Evolutionary conservation across 2,329 filamentous ascomycete genomes (phyloP).

Genomic region (Neoscytalidium dimidiatum): DNA sequence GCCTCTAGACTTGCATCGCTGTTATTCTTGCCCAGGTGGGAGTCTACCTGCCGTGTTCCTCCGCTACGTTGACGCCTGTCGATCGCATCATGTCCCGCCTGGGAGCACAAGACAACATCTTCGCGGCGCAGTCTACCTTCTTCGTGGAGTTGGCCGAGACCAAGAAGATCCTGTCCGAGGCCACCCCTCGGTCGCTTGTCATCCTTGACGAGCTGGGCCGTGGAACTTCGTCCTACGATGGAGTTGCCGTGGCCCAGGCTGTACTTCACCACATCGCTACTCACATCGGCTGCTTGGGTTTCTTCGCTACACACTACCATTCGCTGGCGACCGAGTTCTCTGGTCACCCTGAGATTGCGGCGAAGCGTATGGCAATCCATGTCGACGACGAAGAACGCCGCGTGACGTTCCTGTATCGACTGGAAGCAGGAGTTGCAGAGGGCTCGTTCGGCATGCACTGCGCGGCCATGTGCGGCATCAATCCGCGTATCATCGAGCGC

Average conservation of each 20-base stretch:
- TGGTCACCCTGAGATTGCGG: conserved; percentile 80
- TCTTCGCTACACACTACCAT: conserved; percentile 98
- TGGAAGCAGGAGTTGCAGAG: conserved; percentile 91
- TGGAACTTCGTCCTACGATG: conserved; percentile 93
- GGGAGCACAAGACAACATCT: conserved; percentile 98
- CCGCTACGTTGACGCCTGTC: conserved; percentile 81
- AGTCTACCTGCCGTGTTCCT: conserved; percentile 83
- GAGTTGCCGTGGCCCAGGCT: conserved; percentile 92
- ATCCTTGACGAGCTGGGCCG: conserved; percentile 96
- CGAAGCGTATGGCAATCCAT: conserved; percentile 90
- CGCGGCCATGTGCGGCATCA: conserved; percentile 95
- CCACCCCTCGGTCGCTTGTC: conserved; percentile 88
- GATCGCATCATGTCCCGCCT: conserved; percentile 99
- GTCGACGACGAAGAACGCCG: conserved; percentile 81
- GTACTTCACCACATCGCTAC: conserved; percentile 95
- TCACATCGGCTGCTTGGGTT: conserved; percentile 89
- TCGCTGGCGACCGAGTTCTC: conserved; percentile 89
- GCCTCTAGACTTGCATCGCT: conserved; percentile 76
- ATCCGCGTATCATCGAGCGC: conserved; percentile 75
- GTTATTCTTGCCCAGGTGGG: conserved; percentile 98
- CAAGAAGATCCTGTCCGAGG: conserved; percentile 95
- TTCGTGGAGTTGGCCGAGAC: conserved; percentile 97
- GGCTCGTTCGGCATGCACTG: conserved; percentile 99
- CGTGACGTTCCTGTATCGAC: conserved; percentile 96
- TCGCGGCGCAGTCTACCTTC: conserved; percentile 95